Evolutionary conservation across 192 early-diverging fungal species (phyloP).

Genomic region (Allomyces arbusculus): DNA sequence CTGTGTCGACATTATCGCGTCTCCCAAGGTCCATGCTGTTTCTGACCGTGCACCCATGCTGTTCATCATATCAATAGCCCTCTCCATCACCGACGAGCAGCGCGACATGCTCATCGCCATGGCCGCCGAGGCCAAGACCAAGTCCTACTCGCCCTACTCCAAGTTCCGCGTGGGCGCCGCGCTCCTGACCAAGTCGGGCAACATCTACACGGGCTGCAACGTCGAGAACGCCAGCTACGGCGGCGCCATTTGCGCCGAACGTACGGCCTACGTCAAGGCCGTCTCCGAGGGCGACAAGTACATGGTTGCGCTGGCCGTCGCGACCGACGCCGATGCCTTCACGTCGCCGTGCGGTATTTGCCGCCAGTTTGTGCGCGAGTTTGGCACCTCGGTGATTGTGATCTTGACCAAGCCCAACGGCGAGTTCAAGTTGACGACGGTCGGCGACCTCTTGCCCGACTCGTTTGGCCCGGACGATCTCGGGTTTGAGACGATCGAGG

Average conservation of each 20-base stretch:
- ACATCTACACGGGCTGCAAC: slow-evolving; percentile 18
- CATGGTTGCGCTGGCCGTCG: slow-evolving; percentile 25
- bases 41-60: no score
- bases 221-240: slow-evolving; percentile 36
- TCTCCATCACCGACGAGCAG: background rate
- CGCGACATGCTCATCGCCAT: background rate
- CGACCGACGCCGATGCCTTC: slow-evolving; percentile 20
- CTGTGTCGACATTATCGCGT: background rate
- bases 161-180: background rate
- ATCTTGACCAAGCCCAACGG: background rate
- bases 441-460: background rate
- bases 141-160: background rate
- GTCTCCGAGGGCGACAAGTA: slow-evolving; percentile 24
- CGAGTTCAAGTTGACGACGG: background rate
- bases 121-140: background rate
- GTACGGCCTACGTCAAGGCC: slow-evolving; percentile 35
- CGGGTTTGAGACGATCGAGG: background rate
- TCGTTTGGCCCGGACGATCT: background rate
- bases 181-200: background rate
- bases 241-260: slow-evolving; percentile 28
- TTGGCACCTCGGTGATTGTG: slow-evolving; percentile 16
- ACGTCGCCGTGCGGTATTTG: slow-evolving; percentile 33
- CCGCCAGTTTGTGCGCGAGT: slow-evolving; percentile 36
- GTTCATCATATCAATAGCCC: background rate
- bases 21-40: no score